These are phyloP conservation scores for Colletotrichum liriopes DNA, from an alignment of 2,329 filamentous ascomycete species.

Conservation along the genomic window DNA sequence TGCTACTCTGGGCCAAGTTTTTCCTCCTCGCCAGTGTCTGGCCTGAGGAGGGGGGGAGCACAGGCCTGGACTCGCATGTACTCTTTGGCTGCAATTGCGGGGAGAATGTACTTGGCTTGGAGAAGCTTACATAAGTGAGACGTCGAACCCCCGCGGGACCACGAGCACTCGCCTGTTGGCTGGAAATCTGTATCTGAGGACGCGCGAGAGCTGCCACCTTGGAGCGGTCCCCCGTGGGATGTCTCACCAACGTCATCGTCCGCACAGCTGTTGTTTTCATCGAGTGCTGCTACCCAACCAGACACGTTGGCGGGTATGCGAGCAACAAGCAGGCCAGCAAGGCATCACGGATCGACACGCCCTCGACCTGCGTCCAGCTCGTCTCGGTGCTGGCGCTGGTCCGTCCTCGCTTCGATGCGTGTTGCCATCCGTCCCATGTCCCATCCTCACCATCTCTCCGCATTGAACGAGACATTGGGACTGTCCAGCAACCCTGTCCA, in stretches of 20 bases:
- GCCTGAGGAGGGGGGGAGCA: not conserved
- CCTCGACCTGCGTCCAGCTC: not conserved
- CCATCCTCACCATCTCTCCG: conserved; percentile 14
- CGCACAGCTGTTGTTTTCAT: conserved; percentile 18
- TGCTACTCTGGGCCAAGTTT: conserved; percentile 17
- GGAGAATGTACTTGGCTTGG: not conserved
- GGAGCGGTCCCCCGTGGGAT: conserved; percentile 22
- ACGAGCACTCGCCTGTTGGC: conserved; percentile 15
- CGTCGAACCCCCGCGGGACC: conserved; percentile 6
- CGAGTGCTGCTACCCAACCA: conserved; percentile 17
- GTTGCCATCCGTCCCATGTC: conserved; percentile 32
- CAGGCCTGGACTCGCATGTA: not conserved
- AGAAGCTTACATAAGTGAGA: not conserved
- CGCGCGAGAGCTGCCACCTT: not conserved
- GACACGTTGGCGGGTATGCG: conserved; percentile 3
- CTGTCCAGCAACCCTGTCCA: not conserved
- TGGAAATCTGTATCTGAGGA: not conserved
- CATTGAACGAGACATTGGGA: conserved; percentile 21
- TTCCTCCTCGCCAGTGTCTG: not conserved
- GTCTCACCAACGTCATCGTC: conserved; percentile 42
- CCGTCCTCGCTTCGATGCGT: conserved; percentile 17
- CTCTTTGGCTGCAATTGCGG: not conserved
- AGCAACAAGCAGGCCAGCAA: conserved; percentile 8
- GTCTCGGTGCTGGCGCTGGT: not conserved
- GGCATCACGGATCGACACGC: conserved; percentile 5